Evolutionary conservation across 2,329 filamentous ascomycete species (phyloP).

Genomic region (Corynespora cassiicola): DNA sequence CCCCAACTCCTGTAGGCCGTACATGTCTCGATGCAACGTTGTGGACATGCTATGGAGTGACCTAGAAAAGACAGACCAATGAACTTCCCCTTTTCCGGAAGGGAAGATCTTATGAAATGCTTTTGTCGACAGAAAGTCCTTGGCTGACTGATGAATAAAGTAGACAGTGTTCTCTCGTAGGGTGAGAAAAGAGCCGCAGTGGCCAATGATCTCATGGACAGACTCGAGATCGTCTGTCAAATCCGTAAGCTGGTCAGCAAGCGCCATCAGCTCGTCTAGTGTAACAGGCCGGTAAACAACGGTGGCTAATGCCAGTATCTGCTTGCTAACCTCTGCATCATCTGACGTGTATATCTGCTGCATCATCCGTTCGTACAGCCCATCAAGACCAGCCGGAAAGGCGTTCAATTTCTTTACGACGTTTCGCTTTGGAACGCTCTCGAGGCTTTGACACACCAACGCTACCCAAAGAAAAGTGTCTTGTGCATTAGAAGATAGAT

Average conservation of each 20-base stretch:
- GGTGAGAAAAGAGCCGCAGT: constrained; percentile 41
- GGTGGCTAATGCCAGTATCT: constrained; percentile 42
- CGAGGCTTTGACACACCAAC: constrained; percentile 44
- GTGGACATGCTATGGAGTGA: constrained; percentile 36
- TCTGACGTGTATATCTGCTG: constrained; percentile 19
- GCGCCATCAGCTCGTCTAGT: constrained; percentile 39
- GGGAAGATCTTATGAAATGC: constrained; percentile 34
- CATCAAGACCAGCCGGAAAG: constrained; percentile 45
- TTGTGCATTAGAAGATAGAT: constrained; percentile 40
- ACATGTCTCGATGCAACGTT: constrained; percentile 30
- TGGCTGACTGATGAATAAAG: constrained; percentile 52
- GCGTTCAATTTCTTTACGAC: constrained; percentile 16
- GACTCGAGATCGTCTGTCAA: constrained; percentile 11
- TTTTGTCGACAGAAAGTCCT: constrained; percentile 44
- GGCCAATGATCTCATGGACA: constrained; percentile 32
- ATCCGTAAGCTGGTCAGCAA: constrained; percentile 22
- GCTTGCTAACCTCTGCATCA: constrained; percentile 37
- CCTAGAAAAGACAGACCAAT: constrained; percentile 17
- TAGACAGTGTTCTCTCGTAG: constrained; percentile 3
- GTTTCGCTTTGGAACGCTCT: constrained; percentile 18
- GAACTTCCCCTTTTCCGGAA: constrained; percentile 15
- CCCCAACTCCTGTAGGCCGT: constrained; percentile 18
- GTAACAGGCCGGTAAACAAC: constrained; percentile 46
- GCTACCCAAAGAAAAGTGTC: constrained; percentile 43
- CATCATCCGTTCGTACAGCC: constrained; percentile 51